Evolutionary conservation across 768 basidiomycete species (phyloP), one percentile per base, ranked within the genome.

Genomic region (Lactarius hatsudake): DNA sequence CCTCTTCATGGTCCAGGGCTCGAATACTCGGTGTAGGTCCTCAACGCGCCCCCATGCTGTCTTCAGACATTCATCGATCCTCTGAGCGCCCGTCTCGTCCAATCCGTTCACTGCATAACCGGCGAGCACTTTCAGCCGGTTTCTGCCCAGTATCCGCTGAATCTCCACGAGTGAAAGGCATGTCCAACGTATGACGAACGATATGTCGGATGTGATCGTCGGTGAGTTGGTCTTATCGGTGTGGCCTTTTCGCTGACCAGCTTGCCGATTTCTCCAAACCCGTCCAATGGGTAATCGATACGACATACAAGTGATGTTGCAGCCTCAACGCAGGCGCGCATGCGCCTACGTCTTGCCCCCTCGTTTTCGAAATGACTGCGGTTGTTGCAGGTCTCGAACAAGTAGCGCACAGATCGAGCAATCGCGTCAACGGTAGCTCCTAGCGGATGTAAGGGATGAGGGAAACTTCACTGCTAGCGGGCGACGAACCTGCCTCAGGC

Each of bases 101-200:
- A 42, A 40, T 43, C 56, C 57, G 17, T 7, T 43, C 30, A 59
- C 32, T 8, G 40, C 66, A 3, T 43, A 34, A 32, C 10, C 8
- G 0, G 66, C 62, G 5, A 12, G 32, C 8, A 3, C 34, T 8
- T 15, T 26, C 18, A 54, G 2, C 4, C 3, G 30, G 8, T 20
- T 38, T 5, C 30, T 30, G 15, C 8, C 28, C 36, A 64, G 1
- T 42, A n/a, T 53, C 34, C 23, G 32, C 7, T 36, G 43, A 59
- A 38, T 38, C 8, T 12, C 57, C 45, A 64, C 18, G 45, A 59
- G 57, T 12, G 58, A 45, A 20, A 64, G 57, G 36, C 63, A 64
- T 7, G 63, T 58, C 43, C 63, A 48, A 17, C 32, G 63, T 3
- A 43, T 10, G 34, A 26, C 15, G 57, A 59, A 58, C 6, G 45